Conservation (phyloP, 345 rosid species). For the Melaleuca quinquenervia region DNA sequence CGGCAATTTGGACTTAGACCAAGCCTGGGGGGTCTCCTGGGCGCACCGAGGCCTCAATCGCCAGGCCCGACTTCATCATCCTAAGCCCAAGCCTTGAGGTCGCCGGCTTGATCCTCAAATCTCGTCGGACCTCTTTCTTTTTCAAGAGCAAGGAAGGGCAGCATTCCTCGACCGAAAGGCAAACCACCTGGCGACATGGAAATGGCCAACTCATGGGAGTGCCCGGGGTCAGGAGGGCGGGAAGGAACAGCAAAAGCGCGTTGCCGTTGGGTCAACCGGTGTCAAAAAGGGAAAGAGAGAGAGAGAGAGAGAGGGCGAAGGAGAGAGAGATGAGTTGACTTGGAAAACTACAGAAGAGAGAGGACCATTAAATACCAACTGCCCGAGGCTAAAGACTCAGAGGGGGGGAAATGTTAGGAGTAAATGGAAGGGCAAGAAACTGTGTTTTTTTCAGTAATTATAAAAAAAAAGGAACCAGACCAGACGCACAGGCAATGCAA, state of each 20-base stretch:
- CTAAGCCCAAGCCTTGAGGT: accelerated
- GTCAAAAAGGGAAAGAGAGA: background rate
- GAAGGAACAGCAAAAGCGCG: background rate
- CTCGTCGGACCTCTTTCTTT: too few species aligned
- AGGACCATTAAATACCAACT: background rate
- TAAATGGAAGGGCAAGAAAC: background rate
- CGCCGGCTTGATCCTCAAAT: background rate
- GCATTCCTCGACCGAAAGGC: too few species aligned
- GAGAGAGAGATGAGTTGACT: background rate
- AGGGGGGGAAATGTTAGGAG: background rate
- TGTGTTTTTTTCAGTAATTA: background rate
- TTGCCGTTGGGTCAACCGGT: background rate
- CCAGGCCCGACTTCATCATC: background rate
- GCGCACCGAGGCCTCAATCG: accelerated
- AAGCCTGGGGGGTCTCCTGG: accelerated
- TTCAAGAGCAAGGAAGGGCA: too few species aligned
- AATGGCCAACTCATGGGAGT: background rate
- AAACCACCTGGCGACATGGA: too few species aligned
- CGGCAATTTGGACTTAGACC: background rate
- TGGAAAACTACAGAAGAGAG: background rate
- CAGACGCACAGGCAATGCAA: background rate
- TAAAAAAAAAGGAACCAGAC: background rate
- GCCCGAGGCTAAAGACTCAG: background rate
- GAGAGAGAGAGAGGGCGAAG: background rate
- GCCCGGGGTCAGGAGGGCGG: background rate